Conservation (phyloP, 2,329 filamentous ascomycete species). For the Ampelomyces quisqualis region DNA sequence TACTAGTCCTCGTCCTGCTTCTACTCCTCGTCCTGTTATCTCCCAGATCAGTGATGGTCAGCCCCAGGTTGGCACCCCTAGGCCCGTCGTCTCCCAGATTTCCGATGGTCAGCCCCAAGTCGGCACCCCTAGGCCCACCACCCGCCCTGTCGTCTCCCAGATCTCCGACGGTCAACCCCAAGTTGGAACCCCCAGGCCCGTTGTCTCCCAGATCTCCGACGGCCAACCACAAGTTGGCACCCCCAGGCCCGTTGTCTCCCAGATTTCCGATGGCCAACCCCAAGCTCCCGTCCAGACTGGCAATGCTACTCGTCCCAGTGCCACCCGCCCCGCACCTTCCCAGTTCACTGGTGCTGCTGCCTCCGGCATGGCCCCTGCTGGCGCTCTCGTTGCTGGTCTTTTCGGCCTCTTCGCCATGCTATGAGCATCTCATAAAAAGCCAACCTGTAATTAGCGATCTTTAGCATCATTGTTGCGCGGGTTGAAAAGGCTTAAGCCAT, state of each 20-base stretch:
- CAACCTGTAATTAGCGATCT: slow-evolving; percentile 11
- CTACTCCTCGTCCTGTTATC: slow-evolving; percentile 16
- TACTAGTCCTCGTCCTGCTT: slow-evolving; percentile 3
- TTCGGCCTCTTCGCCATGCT: slow-evolving; percentile 33
- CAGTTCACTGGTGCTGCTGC: slow-evolving; percentile 38
- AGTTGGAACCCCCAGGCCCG: slow-evolving; percentile 13
- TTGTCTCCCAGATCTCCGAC: slow-evolving; percentile 29
- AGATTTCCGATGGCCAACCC: slow-evolving; percentile 31
- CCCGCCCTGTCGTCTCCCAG: slow-evolving; percentile 9
- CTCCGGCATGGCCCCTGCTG: slow-evolving; percentile 18
- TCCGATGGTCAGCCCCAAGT: slow-evolving; percentile 27
- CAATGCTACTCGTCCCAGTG: slow-evolving; percentile 13
- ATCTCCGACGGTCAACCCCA: slow-evolving; percentile 21
- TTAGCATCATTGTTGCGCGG: slow-evolving; percentile 2
- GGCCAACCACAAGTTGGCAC: slow-evolving; percentile 21
- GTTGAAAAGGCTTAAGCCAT: neutral
- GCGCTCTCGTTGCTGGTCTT: slow-evolving; percentile 32
- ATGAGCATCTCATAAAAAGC: slow-evolving; percentile 18
- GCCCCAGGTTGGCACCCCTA: slow-evolving; percentile 17
- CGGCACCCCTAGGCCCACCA: slow-evolving; percentile 4
- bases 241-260: slow-evolving; percentile 15
- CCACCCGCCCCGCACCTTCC: slow-evolving; percentile 14
- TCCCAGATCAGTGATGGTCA: slow-evolving; percentile 28
- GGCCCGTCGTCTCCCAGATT: slow-evolving; percentile 20
- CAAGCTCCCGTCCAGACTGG: slow-evolving; percentile 15